Evolutionary conservation across 2,329 filamentous ascomycete species (phyloP).

Genomic region (Bipolaris cookei): DNA sequence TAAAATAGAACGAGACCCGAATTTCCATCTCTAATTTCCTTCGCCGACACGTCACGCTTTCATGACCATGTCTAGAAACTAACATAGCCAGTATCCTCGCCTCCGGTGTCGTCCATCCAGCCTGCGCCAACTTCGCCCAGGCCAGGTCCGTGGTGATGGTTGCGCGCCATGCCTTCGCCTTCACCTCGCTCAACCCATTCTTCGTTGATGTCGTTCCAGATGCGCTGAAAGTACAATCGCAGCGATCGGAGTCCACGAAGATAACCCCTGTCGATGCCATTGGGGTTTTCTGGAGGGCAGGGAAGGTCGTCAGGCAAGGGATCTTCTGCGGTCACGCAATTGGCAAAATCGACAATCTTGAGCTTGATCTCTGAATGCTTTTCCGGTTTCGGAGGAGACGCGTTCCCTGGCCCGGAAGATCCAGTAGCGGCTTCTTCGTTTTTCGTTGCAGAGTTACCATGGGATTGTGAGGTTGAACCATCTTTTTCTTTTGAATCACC

Average conservation of each 20-base stretch:
- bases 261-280: constrained; percentile 86
- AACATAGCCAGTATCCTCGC: constrained; percentile 48
- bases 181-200: constrained; percentile 54
- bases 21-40: not conserved
- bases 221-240: constrained; percentile 82
- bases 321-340: constrained; percentile 91
- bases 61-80: constrained; percentile 34
- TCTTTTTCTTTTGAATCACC: constrained; percentile 55
- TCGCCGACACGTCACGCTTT: not conserved
- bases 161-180: constrained; percentile 48
- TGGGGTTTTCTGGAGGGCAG: constrained; percentile 82
- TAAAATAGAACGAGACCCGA: not conserved
- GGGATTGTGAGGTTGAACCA: constrained; percentile 7
- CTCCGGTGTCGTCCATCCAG: constrained; percentile 45
- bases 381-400: constrained; percentile 21
- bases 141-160: constrained; percentile 42
- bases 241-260: constrained; percentile 81
- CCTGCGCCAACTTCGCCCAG: constrained; percentile 39
- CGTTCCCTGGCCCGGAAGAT: constrained; percentile 23
- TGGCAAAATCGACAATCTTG: constrained; percentile 98
- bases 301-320: constrained; percentile 60
- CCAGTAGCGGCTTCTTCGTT: constrained; percentile 32
- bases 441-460: constrained; percentile 21
- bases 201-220: constrained; percentile 75
- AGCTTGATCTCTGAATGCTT: constrained; percentile 72